Base-by-base conservation (phyloP, 1,284 basidiomycete species). In the Apiotrichum montevideense region DNA sequence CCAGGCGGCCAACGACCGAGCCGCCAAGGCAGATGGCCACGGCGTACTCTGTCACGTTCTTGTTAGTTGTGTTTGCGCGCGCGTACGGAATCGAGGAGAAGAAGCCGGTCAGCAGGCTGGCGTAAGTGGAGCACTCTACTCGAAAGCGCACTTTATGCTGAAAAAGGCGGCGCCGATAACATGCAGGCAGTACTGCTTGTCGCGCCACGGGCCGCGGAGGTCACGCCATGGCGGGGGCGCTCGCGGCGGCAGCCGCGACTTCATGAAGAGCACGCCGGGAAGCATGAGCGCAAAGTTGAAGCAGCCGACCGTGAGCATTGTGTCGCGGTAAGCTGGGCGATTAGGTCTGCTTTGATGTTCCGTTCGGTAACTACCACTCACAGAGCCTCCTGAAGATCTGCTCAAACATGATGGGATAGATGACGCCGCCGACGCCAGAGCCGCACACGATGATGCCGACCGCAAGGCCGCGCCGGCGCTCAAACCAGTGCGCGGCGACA, bases 401-500 rank as follows among this genome's bases (percentile, higher is more conserved):
- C 53, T 68, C 66, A 14, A 76, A 55, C 49, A 68, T 65, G 54
- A 76, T 71, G 6, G 74, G 74, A 52, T 73, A 72, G 50, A 74
- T 63, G 7, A 76, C 67, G 11, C 73, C 73, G 3, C 69, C 71
- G 11, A 73, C 48, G 3, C 72, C 72, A 21, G 64, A 64, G 6
- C 74, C 74, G 39, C 65, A 67, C 2, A 68, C 63, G 15, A 74
- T 69, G 52, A 75, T 63, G 1, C 70, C 73, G 4, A 73, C 63
- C 0, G 74, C 74, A 0, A 67, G 69, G 3, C 67, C 64, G 32
- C 73, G 60, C 35, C 62, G 63, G 33, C 63, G 59, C 51, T 66
- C 50, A 56, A 76, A 76, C 74, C 74, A 76, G 51, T 76, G 74
- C 1, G 67, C 65, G 5, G 64, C 66, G 34, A 73, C 64, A 1